Percentiles rank a stretch among this genome's conserved stretches.
Conservation (phyloP, 2,329 filamentous ascomycete genomes). For the Fusarium succisae region DNA sequence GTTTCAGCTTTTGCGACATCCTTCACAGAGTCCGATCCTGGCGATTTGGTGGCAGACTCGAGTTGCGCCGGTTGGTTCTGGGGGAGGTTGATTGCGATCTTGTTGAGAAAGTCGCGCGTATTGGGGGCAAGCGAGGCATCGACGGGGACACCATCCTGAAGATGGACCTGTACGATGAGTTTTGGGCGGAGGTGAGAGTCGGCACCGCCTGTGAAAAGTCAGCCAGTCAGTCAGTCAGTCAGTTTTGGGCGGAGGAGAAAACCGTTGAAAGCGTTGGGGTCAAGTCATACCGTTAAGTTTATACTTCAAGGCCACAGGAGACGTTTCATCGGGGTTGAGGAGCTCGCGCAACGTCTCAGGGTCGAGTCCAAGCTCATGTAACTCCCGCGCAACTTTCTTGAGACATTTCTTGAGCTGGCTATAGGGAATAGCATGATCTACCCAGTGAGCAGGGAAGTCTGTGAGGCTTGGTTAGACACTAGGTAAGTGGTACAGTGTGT, state of each 20-base stretch:
- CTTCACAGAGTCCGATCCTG: constrained; percentile 7
- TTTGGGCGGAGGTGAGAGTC: constrained; percentile 69
- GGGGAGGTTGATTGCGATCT: constrained; percentile 60
- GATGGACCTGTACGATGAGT: constrained; percentile 74
- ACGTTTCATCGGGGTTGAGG: constrained; percentile 60
- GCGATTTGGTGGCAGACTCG: neutral
- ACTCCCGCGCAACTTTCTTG: constrained; percentile 79
- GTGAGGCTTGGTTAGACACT: neutral
- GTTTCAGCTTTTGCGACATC: neutral
- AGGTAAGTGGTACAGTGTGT: neutral
- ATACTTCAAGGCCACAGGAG: constrained; percentile 62
- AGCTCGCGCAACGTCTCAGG: constrained; percentile 74
- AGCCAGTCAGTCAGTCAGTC: constrained; percentile 16
- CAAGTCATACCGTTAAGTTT: constrained; percentile 58
- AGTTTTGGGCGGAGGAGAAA: neutral
- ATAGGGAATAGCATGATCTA: constrained; percentile 83
- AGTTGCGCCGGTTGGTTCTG: constrained; percentile 10
- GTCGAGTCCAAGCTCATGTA: constrained; percentile 76
- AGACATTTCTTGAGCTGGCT: constrained; percentile 88
- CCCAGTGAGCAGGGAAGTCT: constrained; percentile 78
- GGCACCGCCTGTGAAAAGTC: constrained; percentile 45
- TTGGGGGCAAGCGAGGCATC: constrained; percentile 74
- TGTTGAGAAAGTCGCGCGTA: constrained; percentile 71
- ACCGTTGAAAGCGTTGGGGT: constrained; percentile 14
- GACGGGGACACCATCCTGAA: constrained; percentile 72